Evolutionary conservation across 495 filamentous ascomycete genomes (phyloP), one percentile per base, ranked within the genome.

Genomic region (Corynascus novoguineensis): DNA sequence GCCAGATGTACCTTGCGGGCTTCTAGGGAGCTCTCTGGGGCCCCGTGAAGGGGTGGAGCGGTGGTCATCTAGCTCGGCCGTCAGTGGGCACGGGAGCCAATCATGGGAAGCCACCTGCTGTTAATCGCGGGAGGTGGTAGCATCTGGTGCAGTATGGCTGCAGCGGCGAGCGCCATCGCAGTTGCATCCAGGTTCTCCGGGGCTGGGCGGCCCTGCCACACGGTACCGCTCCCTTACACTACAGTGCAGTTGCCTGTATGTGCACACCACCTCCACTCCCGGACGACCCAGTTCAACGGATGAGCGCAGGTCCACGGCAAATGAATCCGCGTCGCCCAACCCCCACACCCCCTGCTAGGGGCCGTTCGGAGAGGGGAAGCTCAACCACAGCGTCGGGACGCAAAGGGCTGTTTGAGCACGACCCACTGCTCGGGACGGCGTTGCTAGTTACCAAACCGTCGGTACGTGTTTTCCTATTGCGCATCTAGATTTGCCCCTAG

Each of bases 101-200:
- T 68, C 57, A 67, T 21, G 53, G 42, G 24, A 15, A 11, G 42
- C 41, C 50, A 60, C 29, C 50, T 60, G 24, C 60, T 60, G 55
- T 53, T n/a, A n/a, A 38, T 22, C 34, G 37, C 42, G 52, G 48
- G 54, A 64, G 51, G 57, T 37, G 57, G 55, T 55, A 54, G 58
- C 50, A 58, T 58, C 25, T 17, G 17, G 38, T 29, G 51, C 51
- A 45, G 51, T 3, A 24, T 21, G 55, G 15, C 38, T 66, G 64
- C 63, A 62, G 59, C 46, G 50, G 7, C 21, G 17, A 60, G 55
- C 58, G 64, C 66, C 64, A 64, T 66, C 19, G 50, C 59, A n/a
- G n/a, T n/a, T 64, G 64, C 64, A 66, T 57, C 61, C 58, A 41
- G 59, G 56, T 41, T 50, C 47, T 56, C 19, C 54, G 44, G 7